Evolutionary conservation across 495 filamentous ascomycete species (phyloP).

Genomic region (Aspergillus mulundensis): DNA sequence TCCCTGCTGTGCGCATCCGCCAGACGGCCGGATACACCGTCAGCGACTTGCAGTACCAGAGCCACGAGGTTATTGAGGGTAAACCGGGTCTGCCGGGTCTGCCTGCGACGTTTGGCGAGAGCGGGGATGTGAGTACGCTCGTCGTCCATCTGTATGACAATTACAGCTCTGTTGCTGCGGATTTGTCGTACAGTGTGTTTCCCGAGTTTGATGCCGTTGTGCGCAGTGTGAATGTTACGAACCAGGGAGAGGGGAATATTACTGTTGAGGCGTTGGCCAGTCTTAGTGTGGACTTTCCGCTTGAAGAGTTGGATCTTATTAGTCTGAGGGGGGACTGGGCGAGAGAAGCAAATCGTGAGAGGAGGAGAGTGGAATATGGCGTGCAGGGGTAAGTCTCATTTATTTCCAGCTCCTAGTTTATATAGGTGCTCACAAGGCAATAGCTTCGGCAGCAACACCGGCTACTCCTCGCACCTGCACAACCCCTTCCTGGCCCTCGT

Average conservation of each 20-base stretch:
- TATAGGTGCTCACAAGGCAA: too few species aligned
- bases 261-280: slow-evolving; percentile 48
- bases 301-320: slow-evolving; percentile 52
- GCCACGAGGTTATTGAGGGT: slow-evolving; percentile 38
- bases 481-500: slow-evolving; percentile 52
- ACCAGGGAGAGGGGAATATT: slow-evolving; percentile 43
- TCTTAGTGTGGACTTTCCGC: slow-evolving; percentile 50
- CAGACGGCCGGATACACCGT: slow-evolving; percentile 48
- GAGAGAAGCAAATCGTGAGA: slow-evolving; percentile 39
- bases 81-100: slow-evolving; percentile 47
- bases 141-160: slow-evolving; percentile 48
- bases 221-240: slow-evolving; percentile 49
- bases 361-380: slow-evolving; percentile 34
- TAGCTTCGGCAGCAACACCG: slow-evolving; percentile 47
- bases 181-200: slow-evolving; percentile 53
- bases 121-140: slow-evolving; percentile 48
- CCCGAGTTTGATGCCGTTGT: slow-evolving; percentile 48
- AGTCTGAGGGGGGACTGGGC: slow-evolving; percentile 52
- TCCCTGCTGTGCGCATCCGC: slow-evolving; percentile 49
- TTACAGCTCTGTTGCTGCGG: slow-evolving; percentile 46
- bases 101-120: slow-evolving; percentile 47
- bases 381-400: slow-evolving; percentile 19
- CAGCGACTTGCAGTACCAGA: slow-evolving; percentile 46
- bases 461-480: slow-evolving; percentile 52
- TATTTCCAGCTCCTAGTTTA: too few species aligned